Evolutionary conservation across 2,329 filamentous ascomycete genomes (phyloP).

Genomic region (Helminthosporium solani): DNA sequence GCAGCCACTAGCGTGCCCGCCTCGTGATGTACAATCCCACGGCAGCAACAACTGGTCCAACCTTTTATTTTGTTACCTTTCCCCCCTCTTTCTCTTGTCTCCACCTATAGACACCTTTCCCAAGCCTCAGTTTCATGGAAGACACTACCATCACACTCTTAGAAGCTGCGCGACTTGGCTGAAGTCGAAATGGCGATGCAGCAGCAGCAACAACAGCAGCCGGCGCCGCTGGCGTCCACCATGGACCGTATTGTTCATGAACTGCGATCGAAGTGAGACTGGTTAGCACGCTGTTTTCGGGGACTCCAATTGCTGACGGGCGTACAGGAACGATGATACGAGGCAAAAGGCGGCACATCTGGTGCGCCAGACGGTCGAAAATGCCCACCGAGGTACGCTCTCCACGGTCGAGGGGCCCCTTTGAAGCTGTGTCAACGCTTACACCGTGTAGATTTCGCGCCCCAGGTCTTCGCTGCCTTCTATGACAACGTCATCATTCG

Average conservation of each 20-base stretch:
- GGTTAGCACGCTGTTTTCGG: constrained; percentile 1
- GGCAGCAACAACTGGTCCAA: constrained; percentile 12
- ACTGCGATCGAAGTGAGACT: constrained; percentile 56
- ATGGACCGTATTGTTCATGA: constrained; percentile 59
- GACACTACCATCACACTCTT: constrained; percentile 18
- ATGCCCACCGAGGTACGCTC: constrained; percentile 48
- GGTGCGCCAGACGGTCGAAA: constrained; percentile 46
- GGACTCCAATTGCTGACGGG: constrained; percentile 14
- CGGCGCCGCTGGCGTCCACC: constrained; percentile 28
- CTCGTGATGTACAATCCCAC: constrained; percentile 13
- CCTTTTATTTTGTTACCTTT: constrained; percentile 15
- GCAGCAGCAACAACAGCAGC: constrained; percentile 41
- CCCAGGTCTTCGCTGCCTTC: constrained; percentile 74
- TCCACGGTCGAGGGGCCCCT: constrained; percentile 6
- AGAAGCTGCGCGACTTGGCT: constrained; percentile 36
- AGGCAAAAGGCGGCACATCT: constrained; percentile 47
- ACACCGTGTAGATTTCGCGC: constrained; percentile 64
- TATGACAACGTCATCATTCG: constrained; percentile 66
- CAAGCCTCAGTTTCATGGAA: constrained; percentile 37
- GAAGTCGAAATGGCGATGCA: constrained; percentile 40
- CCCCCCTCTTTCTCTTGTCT: constrained; percentile 10
- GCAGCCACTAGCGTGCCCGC: background rate
- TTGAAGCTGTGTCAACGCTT: constrained; percentile 18
- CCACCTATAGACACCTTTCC: background rate
- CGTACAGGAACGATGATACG: constrained; percentile 46